Percentiles rank a stretch among this genome's conserved stretches.
These are phyloP conservation scores for Rhodomyrtus psidioides DNA, from an alignment of 441 rosid species.

Conservation along the genomic window DNA sequence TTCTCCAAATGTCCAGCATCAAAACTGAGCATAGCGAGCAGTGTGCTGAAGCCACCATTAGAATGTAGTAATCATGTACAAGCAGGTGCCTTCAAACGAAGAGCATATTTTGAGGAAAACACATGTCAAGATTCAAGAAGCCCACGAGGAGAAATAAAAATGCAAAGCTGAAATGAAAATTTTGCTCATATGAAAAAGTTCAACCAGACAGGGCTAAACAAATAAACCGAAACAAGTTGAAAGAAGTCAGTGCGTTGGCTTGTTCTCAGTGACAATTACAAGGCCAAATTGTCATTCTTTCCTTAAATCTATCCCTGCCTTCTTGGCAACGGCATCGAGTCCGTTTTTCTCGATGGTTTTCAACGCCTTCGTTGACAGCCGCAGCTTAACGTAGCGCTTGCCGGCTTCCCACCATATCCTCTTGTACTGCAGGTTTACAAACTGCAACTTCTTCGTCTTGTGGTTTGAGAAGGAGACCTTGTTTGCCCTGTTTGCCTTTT, in stretches of 20 bases:
- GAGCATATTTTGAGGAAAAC: not conserved
- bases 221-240: not conserved
- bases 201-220: not conserved
- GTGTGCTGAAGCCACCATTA: not conserved
- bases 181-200: not conserved
- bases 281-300: slow-evolving; percentile 34
- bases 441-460: slow-evolving; percentile 88
- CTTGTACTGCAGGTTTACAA: slow-evolving; percentile 90
- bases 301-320: slow-evolving; percentile 83
- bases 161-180: not conserved
- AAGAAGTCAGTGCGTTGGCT: not conserved
- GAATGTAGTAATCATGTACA: not conserved
- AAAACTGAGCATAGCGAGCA: not conserved
- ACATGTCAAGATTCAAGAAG: not conserved
- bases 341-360: slow-evolving; percentile 94
- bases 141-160: not conserved
- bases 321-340: slow-evolving; percentile 89
- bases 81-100: not conserved
- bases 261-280: not conserved
- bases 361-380: slow-evolving; percentile 79
- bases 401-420: slow-evolving; percentile 97
- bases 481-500: slow-evolving; percentile 88
- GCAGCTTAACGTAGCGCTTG: slow-evolving; percentile 69
- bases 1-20: not conserved
- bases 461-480: slow-evolving; percentile 91